Evolutionary conservation across 306 rosid species (phyloP).

Genomic region (Aeschynomene evenia): DNA sequence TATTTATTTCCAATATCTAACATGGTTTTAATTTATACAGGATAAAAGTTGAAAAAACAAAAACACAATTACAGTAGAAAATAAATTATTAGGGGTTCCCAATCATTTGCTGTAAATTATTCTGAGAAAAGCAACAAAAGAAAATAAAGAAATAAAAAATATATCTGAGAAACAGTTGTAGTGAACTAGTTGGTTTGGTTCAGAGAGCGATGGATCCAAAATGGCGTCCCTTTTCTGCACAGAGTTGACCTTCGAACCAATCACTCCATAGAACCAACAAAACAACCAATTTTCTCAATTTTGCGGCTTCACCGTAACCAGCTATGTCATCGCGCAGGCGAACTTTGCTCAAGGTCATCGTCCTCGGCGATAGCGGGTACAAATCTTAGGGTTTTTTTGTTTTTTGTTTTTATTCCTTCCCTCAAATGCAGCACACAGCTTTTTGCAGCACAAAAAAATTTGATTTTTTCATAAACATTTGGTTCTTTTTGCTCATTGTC

Average conservation of each 20-base stretch:
- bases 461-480: neutral
- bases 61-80: too few species aligned
- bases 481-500: slow-evolving; percentile 26
- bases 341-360: slow-evolving; percentile 98
- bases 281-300: neutral
- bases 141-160: too few species aligned
- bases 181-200: neutral
- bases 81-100: too few species aligned
- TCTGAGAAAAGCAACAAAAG: too few species aligned
- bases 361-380: slow-evolving; percentile 96
- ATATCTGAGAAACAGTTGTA: neutral
- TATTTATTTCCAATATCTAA: too few species aligned
- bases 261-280: neutral
- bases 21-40: too few species aligned
- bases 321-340: slow-evolving; percentile 88
- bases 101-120: neutral
- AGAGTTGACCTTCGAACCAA: slow-evolving; percentile 16
- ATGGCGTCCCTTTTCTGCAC: slow-evolving; percentile 45
- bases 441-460: neutral
- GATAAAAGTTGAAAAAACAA: too few species aligned
- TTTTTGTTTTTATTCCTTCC: neutral
- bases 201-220: slow-evolving; percentile 47
- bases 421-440: neutral
- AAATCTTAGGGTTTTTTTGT: slow-evolving; percentile 34
- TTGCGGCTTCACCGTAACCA: slow-evolving; percentile 23